These are phyloP conservation scores for Coniosporium tulheliwenetii DNA, from an alignment of 2,329 filamentous ascomycete species.

Conservation along the genomic window DNA sequence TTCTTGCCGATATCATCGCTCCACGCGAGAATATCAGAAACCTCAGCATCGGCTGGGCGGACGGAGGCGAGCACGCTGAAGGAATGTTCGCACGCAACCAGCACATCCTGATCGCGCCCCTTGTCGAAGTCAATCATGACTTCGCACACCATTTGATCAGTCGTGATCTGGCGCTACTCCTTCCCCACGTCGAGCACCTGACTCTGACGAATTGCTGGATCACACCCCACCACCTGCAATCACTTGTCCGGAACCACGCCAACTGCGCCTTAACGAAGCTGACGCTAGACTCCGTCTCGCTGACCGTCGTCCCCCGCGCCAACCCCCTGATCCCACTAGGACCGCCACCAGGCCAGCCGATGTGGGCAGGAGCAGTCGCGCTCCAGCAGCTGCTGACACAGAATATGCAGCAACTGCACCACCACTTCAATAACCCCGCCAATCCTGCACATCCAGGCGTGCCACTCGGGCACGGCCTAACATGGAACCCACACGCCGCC, in stretches of 20 bases:
- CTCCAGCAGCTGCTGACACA: background rate
- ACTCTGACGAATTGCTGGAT: slow-evolving; percentile 56
- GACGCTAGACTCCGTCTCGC: slow-evolving; percentile 47
- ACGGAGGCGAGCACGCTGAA: slow-evolving; percentile 50
- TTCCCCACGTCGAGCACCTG: slow-evolving; percentile 43
- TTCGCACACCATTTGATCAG: slow-evolving; percentile 1
- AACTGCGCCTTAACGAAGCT: slow-evolving; percentile 34
- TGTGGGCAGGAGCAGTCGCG: slow-evolving; percentile 1
- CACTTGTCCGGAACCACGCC: slow-evolving; percentile 35
- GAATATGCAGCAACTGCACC: background rate
- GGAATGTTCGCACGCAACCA: slow-evolving; percentile 46
- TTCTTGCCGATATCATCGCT: slow-evolving; percentile 37
- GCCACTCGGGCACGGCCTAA: too few relatives aligned
- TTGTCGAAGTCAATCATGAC: slow-evolving; percentile 16
- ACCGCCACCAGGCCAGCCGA: background rate
- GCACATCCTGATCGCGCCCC: slow-evolving; percentile 46
- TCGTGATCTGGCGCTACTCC: slow-evolving; percentile 23
- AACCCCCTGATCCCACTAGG: background rate
- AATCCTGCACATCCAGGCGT: too few relatives aligned
- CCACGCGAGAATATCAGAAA: slow-evolving; percentile 34
- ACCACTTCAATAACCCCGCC: too few relatives aligned
- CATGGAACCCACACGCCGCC: background rate
- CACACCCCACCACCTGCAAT: slow-evolving; percentile 39
- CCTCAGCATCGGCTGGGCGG: slow-evolving; percentile 50
- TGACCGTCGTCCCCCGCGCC: slow-evolving; percentile 30